Conservation (phyloP, 2,329 filamentous ascomycete species). For the Fonsecaea pugnacius region DNA sequence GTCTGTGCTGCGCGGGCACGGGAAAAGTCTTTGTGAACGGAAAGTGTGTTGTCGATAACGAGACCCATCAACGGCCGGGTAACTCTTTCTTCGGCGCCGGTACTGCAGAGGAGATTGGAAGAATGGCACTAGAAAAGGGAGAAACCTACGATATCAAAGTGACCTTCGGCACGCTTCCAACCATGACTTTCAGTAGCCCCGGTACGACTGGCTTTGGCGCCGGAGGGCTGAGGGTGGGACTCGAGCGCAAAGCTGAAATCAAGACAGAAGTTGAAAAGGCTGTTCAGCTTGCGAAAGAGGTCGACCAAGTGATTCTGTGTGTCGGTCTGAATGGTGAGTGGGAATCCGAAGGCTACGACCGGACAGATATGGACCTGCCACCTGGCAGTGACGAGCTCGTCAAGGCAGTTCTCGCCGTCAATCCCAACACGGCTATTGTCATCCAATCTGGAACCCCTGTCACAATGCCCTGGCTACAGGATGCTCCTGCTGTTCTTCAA, state of each 20-base stretch:
- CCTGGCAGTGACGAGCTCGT: slow-evolving; percentile 61
- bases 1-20: slow-evolving; percentile 68
- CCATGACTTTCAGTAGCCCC: slow-evolving; percentile 59
- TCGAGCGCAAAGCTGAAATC: slow-evolving; percentile 61
- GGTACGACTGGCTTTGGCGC: slow-evolving; percentile 57
- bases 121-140: slow-evolving; percentile 62
- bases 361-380: slow-evolving; percentile 62
- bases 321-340: slow-evolving; percentile 79
- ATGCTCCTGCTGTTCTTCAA: slow-evolving; percentile 66
- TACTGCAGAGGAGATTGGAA: slow-evolving; percentile 66
- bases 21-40: slow-evolving; percentile 69
- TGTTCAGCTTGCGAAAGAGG: slow-evolving; percentile 67
- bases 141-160: slow-evolving; percentile 63
- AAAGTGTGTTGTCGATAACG: slow-evolving; percentile 67
- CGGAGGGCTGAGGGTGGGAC: slow-evolving; percentile 67
- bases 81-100: slow-evolving; percentile 69
- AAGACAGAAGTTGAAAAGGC: slow-evolving; percentile 68
- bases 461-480: slow-evolving; percentile 54
- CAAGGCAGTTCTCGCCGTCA: slow-evolving; percentile 65
- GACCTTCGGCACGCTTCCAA: slow-evolving; percentile 64
- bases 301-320: slow-evolving; percentile 78
- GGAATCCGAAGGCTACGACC: slow-evolving; percentile 75
- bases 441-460: slow-evolving; percentile 77
- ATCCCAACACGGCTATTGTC: slow-evolving; percentile 72
- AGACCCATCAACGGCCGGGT: slow-evolving; percentile 65